These are phyloP conservation scores for Typha latifolia DNA, from an alignment of 176 grass and related monocot genomes.

Conservation along the genomic window DNA sequence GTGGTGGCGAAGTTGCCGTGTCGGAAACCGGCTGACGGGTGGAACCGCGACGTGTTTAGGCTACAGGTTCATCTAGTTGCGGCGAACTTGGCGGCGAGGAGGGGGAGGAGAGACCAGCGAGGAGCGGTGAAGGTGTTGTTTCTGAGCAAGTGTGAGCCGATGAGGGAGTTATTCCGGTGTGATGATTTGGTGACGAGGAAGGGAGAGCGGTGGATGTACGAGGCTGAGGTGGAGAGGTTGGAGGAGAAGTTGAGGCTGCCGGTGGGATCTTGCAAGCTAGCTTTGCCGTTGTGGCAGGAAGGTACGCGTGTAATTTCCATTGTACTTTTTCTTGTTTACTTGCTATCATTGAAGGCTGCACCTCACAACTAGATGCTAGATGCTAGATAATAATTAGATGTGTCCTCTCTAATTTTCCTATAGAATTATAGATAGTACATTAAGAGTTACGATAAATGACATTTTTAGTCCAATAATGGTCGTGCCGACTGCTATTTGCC, in stretches of 20 bases:
- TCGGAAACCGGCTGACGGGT: conserved; percentile 19
- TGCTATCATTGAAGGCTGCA: no score
- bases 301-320: no score
- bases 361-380: no score
- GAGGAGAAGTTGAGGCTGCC: conserved; percentile 72
- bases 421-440: no score
- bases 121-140: conserved; percentile 48
- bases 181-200: conserved; percentile 50
- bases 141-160: conserved; percentile 60
- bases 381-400: no score
- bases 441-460: no score
- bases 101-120: conserved; percentile 11
- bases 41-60: conserved; percentile 72
- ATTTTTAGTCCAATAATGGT: no score
- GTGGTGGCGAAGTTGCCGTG: conserved; percentile 72
- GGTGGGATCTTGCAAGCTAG: conserved; percentile 56
- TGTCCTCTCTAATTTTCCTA: no score
- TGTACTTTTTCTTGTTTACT: no score
- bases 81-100: conserved; percentile 38
- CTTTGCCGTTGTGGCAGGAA: conserved; percentile 54
- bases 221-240: conserved; percentile 32
- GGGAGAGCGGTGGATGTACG: conserved; percentile 70
- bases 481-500: no score
- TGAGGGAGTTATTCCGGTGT: conserved; percentile 93
- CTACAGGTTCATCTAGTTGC: conserved; percentile 76